These are phyloP conservation scores for Boletus subparvulus DNA, from an alignment of 768 basidiomycete species.

Conservation along the genomic window DNA sequence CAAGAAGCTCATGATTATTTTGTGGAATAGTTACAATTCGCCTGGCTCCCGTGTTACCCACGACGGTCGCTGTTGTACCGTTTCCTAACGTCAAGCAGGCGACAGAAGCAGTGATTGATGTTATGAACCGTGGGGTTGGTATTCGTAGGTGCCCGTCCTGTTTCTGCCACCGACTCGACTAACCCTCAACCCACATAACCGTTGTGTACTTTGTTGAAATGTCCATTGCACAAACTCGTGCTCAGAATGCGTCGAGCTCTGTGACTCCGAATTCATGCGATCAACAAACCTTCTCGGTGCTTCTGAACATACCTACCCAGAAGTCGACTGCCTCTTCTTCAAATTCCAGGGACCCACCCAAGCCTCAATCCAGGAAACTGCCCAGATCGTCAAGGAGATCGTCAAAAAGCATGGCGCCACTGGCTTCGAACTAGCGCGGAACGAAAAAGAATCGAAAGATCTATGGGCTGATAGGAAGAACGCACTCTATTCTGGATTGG, in stretches of 20 bases:
- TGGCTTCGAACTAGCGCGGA: constrained; percentile 63
- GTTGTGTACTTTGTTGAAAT: neutral
- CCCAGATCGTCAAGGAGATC: constrained; percentile 55
- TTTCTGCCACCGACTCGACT: neutral
- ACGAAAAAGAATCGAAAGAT: constrained; percentile 61
- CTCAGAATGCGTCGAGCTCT: constrained; percentile 80
- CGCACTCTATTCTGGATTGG: constrained; percentile 55
- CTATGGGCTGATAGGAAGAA: constrained; percentile 80
- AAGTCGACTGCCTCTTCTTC: constrained; percentile 76
- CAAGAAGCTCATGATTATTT: neutral
- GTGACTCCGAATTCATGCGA: constrained; percentile 69
- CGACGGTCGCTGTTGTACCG: constrained; percentile 77
- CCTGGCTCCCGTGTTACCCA: constrained; percentile 78
- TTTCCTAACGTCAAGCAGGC: constrained; percentile 77
- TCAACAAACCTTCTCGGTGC: constrained; percentile 57
- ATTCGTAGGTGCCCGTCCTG: constrained; percentile 55
- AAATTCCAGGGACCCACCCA: constrained; percentile 77
- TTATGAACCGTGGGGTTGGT: constrained; percentile 68
- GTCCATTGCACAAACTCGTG: neutral
- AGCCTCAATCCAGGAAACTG: constrained; percentile 59
- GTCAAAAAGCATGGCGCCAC: constrained; percentile 65
- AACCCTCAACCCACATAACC: neutral
- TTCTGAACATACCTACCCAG: constrained; percentile 56
- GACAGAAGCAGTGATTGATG: constrained; percentile 70
- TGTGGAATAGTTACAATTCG: constrained; percentile 64